These are phyloP conservation scores for Pavlovales sp. DNA, from an alignment of 208 protist species.

Conservation along the genomic window DNA sequence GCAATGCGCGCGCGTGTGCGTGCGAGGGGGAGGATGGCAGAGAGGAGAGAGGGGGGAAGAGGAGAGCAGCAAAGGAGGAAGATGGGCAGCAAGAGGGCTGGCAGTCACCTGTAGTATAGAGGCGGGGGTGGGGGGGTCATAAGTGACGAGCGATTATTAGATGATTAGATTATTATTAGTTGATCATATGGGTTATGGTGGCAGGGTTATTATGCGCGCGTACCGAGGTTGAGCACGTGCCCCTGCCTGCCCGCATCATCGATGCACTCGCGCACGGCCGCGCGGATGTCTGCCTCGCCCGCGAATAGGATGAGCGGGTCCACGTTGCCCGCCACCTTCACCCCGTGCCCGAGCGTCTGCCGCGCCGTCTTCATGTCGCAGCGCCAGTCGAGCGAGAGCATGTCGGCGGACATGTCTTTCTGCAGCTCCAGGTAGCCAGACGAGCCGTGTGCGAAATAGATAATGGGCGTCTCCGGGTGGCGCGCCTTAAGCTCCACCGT, in stretches of 20 bases:
- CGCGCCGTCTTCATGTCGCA: slow-evolving; percentile 8
- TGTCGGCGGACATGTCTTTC: slow-evolving; percentile 38
- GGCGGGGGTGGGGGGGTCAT: too few relatives aligned
- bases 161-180: too few relatives aligned
- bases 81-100: too few relatives aligned
- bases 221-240: slow-evolving; percentile 19
- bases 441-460: slow-evolving; percentile 53
- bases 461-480: slow-evolving; percentile 40
- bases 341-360: not conserved
- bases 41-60: too few relatives aligned
- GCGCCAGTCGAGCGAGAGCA: slow-evolving; percentile 18
- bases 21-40: too few relatives aligned
- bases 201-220: too few relatives aligned
- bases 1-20: too few relatives aligned
- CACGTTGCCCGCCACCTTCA: slow-evolving; percentile 8
- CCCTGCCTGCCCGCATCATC: not conserved
- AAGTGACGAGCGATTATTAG: too few relatives aligned
- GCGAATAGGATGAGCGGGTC: slow-evolving; percentile 29
- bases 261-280: not conserved
- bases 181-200: too few relatives aligned
- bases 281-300: slow-evolving; percentile 5
- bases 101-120: too few relatives aligned
- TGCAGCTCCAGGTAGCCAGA: slow-evolving; percentile 47
- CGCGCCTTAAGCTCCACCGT: slow-evolving; percentile 18
- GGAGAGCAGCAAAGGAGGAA: too few relatives aligned